Evolutionary conservation across 495 filamentous ascomycete species (phyloP), one percentile per base, ranked within the genome.

Genomic region (Letharia lupina): DNA sequence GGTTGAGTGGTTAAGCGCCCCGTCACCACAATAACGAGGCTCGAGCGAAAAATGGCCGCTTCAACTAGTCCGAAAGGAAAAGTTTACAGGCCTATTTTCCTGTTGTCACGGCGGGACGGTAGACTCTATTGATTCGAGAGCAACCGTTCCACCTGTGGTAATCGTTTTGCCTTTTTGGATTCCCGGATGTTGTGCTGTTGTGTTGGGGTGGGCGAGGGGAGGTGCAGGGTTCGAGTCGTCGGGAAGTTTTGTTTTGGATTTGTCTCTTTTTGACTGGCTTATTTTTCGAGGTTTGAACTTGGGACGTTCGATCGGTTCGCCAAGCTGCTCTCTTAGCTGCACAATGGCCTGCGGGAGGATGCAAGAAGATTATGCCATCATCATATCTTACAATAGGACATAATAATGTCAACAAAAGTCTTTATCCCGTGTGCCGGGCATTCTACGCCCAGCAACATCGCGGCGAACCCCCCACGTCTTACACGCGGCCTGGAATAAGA

Each of bases 71-170:
- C 31, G 1, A 28, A 28, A 28, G 23, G 23, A 28, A 28, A 28
- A 57, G 54, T 37, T 57, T 57, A 37, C 54, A 57, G 54, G 33
- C 54, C 54, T 35, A 35, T 57, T 57, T 54, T 54, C 50, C 50
- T 54, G 8, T 39, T 54, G 33, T 33, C 50, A 54, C 10, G n/a
- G 9, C 10, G n/a, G 9, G 6, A 0, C 50, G 7, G 50, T 54
- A 15, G 50, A 16, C 50, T 54, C 50, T 23, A 54, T 54, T 54
- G 50, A 54, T 54, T 54, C 50, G 4, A 12, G 50, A 16, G 50
- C 7, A 33, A 54, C 50, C 33, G 50, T 28, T 28, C 10, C 4
- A 16, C n/a, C 42, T n/a, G 47, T 20, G 50, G 5, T 54, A 39
- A 54, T 54, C 50, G 50, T 54, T 54, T 54, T 54, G 50, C 50